Base-by-base conservation (phyloP, 1,284 basidiomycete species). In the Trichosporon sp. region DNA sequence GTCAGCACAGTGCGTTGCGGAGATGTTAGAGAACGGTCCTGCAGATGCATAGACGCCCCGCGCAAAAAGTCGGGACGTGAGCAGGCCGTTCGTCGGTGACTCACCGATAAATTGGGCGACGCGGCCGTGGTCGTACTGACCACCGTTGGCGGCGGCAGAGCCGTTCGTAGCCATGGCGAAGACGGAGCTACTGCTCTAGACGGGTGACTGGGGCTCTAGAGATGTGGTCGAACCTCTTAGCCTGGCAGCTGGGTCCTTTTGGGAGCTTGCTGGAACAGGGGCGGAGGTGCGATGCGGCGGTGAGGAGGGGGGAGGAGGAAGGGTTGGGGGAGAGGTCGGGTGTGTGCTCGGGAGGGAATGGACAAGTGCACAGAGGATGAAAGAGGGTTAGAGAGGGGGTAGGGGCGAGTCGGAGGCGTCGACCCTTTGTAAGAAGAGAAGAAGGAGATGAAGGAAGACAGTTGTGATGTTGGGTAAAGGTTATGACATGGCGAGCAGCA, bases 31-130 rank as follows among this genome's bases (percentile, higher is more conserved):
- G 48, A 48, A 37, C 43, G 43, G 48, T 61, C 59, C 21, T 14
- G 11, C 19, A 4, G 64, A 63, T n/a, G 59, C 32, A 8, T 14
- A 35, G 16, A 63, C 59, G 32, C 31, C 32, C 32, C 5, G 32
- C 19, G n/a, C 31, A 10, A 35, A 32, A 32, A 63, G 59, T 11
- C 12, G 32, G 32, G 59, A 26, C 59, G 32, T 16, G 21, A 19
- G 26, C 26, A 59, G 59, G 7, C 59, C 32, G 59, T 63, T 31
- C 54, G 56, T 21, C 2, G 66, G 64, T 67, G 51, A 84, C 84
- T 78, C 70, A 85, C 84, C 94, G 79, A 96, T 92, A 84, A 92
- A 97, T 69, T 96, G 91, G 72, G 91, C 86, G 75, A 94, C 92
- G 86, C 89, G 91, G 73, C 89, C 78, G 76, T 87, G 86, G 76